Evolutionary conservation across 805 yeast genomes (phyloP), one percentile per base, ranked within the genome.

Genomic region (Ogataea philodendri): DNA sequence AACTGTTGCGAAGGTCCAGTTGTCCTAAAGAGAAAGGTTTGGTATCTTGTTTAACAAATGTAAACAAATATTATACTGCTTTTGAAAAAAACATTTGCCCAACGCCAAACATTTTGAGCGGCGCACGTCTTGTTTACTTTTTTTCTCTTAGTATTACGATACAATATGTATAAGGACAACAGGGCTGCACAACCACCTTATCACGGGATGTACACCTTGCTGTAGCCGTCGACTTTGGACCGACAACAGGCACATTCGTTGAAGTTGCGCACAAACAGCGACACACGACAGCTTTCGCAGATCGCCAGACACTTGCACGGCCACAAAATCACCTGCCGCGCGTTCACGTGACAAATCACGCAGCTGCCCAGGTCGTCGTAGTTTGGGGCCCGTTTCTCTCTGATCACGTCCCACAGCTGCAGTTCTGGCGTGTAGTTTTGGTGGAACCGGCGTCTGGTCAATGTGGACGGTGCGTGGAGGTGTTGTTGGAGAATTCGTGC

Each of bases 281-380:
- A 74, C 8, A 79, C 65, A 11, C 97, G 70, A 54, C 97, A 89
- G 16, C 74, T 71, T 45, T 88, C 96, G 59, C 97, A 89, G 5
- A 89, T 67, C 0, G 95, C 88, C 37, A 89, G 75, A 58, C 97
- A 89, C 49, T 78, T 75, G 55, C 97, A 89, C 0, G 97, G 97
- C 97, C 97, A 89, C 3, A 90, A 65, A 7, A 89, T 78, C 26
- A 89, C 74, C 39, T 81, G 84, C 46, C 96, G 69, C 5, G 78
- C 73, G 39, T 81, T 76, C 5, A 71, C 68, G 48, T 83, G 90
- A 56, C 97, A 89, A 3, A 89, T 81, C 5, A 85, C 95, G 60
- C 97, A 88, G 5, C 66, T 65, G 5, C 66, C 63, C 9, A 75
- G 46, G 7, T 49, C 51, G 8, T 37, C 25, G 9, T 37, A 46